Evolutionary conservation across 2,329 filamentous ascomycete genomes (phyloP), one percentile per base, ranked within the genome.

Genomic region (Peltaster fructicola): DNA sequence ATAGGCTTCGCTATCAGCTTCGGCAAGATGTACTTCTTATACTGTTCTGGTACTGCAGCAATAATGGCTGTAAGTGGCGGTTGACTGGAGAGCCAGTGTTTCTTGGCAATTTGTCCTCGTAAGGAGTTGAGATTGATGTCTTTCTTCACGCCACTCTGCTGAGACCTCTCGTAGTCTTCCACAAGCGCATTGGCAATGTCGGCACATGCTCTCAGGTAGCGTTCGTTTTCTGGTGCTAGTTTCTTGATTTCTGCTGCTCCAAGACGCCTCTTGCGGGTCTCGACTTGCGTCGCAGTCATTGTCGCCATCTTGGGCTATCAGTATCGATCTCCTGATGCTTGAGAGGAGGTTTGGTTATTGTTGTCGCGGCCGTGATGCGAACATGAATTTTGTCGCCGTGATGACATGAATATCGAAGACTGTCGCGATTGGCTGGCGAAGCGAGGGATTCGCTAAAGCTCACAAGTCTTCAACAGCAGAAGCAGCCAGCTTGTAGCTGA

Each of bases 1-100:
- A 98, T 95, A 2, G 88, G 88, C 54, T 98, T 98, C 14, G 90
- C 88, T 40, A 98, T 82, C 34, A 98, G 61, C 55, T 92, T 92
- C 11, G 84, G 88, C 33, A 95, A 56, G 33, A 98, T 93, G 45
- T 95, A 95, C 58, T 95, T 98, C 62, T 95, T 98, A 59, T 95
- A 93, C 51, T 95, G 84, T 50, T 98, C 88, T n/a, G 90, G 90
- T 17, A 98, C 85, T 7, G 88, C 88, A 27, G 88, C 81, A 46
- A 98, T 95, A 46, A 98, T 98, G 31, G 88, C 85, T 6, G 85
- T 95, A 36, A 98, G 59, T 14, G 90, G 81, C 15, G 88, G 88
- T 39, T 91, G 79, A 33, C 71, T 81, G 50, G 71, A 75, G 32
- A 98, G 61, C 48, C 73, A 77, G 57, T 95, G 82, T 57, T 93